A percentile compares a stretch with the other conserved stretches of the same genome.
These are phyloP conservation scores for Micractinium sp. DNA, from an alignment of 139 green algal species.

Conservation along the genomic window DNA sequence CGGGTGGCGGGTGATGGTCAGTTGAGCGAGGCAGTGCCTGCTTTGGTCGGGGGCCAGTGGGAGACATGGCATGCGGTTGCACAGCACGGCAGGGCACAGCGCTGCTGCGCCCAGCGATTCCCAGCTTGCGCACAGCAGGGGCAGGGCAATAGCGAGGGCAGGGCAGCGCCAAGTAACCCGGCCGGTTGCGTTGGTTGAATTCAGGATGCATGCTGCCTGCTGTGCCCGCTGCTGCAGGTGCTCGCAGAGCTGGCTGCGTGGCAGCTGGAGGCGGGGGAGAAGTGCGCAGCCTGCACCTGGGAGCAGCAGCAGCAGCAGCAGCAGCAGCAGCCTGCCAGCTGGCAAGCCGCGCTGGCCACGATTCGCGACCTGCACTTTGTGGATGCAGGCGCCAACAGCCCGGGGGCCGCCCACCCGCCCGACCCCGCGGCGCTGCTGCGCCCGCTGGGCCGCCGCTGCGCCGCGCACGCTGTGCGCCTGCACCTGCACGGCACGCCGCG, in stretches of 20 bases:
- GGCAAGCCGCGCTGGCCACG: neutral
- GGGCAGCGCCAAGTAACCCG: too few species aligned
- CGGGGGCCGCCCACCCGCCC: slow-evolving; percentile 57
- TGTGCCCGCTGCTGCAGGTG: slow-evolving; percentile 31
- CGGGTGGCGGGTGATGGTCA: neutral
- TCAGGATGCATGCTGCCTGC: neutral
- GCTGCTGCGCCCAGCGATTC: neutral
- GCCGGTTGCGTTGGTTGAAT: too few species aligned
- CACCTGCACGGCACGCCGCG: slow-evolving; percentile 60
- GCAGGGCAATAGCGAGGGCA: too few species aligned
- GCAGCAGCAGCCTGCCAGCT: neutral
- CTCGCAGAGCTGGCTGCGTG: slow-evolving; percentile 58
- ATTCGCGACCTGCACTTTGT: slow-evolving; percentile 61
- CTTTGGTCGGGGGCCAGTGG: neutral
- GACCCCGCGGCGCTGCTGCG: neutral
- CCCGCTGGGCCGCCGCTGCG: neutral
- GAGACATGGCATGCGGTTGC: neutral
- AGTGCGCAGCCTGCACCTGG: neutral
- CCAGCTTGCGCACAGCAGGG: neutral
- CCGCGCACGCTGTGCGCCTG: neutral
- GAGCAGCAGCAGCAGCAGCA: neutral
- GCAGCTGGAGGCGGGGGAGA: neutral
- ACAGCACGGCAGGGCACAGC: too few species aligned
- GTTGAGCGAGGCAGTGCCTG: too few species aligned
- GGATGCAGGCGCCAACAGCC: slow-evolving; percentile 68